Conservation (phyloP, 768 basidiomycete species). For the Pulveroboletus sp. region DNA sequence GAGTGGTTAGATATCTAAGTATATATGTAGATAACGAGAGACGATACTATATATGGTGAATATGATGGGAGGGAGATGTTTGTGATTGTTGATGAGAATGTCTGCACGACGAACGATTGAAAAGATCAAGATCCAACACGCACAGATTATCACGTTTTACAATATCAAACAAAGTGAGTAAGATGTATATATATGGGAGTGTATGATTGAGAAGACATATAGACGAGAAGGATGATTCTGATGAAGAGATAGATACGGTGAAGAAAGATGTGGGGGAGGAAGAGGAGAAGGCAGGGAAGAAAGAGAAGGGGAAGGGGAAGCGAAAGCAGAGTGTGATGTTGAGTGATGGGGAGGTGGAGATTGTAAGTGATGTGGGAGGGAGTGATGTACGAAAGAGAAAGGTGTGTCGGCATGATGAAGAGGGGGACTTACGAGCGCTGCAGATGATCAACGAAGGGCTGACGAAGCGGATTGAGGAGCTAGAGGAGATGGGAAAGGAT, state of each 20-base stretch:
- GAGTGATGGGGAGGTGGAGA: not conserved
- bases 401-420: not conserved
- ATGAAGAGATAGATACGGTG: not conserved
- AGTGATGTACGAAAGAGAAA: not conserved
- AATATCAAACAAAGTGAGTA: not conserved
- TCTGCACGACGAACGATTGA: no score
- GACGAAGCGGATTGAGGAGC: not conserved
- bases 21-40: no score
- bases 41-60: no score
- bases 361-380: not conserved
- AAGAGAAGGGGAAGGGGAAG: not conserved
- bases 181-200: no score
- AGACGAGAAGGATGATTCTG: not conserved
- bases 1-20: no score
- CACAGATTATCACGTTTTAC: not conserved
- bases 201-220: no score
- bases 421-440: not conserved
- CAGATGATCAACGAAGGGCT: not conserved
- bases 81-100: no score
- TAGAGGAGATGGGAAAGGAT: not conserved
- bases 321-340: not conserved
- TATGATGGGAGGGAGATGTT: no score
- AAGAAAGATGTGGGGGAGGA: not conserved
- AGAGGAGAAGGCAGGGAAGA: not conserved
- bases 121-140: not conserved